These are phyloP conservation scores for Eimeria necatrix DNA, from an alignment of 169 alveolate genomes.

Conservation along the genomic window DNA sequence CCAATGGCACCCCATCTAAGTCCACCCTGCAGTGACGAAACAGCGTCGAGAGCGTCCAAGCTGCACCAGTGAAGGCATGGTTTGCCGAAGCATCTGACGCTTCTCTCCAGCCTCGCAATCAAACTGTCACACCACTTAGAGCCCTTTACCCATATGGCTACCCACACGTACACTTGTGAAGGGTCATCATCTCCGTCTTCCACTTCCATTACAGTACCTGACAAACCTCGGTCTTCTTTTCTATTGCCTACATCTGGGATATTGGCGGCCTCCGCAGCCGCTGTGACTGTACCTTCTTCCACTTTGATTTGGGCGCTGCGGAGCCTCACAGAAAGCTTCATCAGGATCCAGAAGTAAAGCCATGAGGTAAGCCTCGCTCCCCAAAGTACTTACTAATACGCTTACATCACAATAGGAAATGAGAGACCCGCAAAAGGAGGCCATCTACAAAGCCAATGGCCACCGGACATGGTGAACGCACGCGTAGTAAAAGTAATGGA, in stretches of 20 bases:
- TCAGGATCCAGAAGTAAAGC: not conserved
- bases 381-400: too few relatives aligned
- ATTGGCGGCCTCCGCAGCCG: constrained; percentile 38
- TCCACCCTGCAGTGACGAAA: constrained; percentile 23
- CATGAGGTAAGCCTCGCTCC: too few relatives aligned
- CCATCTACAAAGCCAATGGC: too few relatives aligned
- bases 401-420: too few relatives aligned
- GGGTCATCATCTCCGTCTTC: constrained; percentile 56
- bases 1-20: constrained; percentile 7
- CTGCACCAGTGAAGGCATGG: not conserved
- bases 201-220: not conserved
- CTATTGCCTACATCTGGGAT: not conserved
- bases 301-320: constrained; percentile 32
- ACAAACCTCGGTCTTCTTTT: not conserved
- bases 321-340: not conserved
- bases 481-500: too few relatives aligned
- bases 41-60: not conserved
- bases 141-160: not conserved
- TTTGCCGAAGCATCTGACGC: too few relatives aligned
- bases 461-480: too few relatives aligned
- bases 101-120: too few relatives aligned
- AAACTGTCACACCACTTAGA: too few relatives aligned
- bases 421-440: too few relatives aligned
- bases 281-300: constrained; percentile 58
- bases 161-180: not conserved